A percentile compares a stretch with the other conserved stretches of the same genome.
These are phyloP conservation scores for Aphanomyces euteiches DNA, from an alignment of 352 stramenopile species.

Conservation along the genomic window DNA sequence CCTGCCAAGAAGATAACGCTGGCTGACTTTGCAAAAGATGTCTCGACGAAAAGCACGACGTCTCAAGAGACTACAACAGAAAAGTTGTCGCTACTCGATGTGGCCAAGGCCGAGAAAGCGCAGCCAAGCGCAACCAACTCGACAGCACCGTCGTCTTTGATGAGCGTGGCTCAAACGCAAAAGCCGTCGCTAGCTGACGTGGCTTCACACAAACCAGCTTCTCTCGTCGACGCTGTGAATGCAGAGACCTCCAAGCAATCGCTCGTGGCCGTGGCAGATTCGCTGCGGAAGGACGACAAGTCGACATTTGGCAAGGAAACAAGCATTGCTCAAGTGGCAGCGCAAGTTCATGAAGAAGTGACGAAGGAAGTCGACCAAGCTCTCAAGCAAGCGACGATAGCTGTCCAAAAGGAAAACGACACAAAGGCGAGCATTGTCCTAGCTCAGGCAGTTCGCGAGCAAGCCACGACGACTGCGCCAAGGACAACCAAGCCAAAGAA, in stretches of 20 bases:
- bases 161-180: background rate
- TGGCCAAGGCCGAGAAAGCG: too few relatives aligned
- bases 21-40: too few relatives aligned
- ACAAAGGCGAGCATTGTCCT: conserved; percentile 34
- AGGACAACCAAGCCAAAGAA: conserved; percentile 38
- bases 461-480: conserved; percentile 26
- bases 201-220: background rate
- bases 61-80: too few relatives aligned
- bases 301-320: conserved; percentile 12
- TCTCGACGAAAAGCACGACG: too few relatives aligned
- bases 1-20: too few relatives aligned
- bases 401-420: conserved; percentile 43
- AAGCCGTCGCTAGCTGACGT: background rate
- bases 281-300: conserved; percentile 10
- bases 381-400: conserved; percentile 39
- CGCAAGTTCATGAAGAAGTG: conserved; percentile 51
- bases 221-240: background rate
- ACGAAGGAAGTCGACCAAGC: conserved; percentile 35
- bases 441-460: conserved; percentile 26
- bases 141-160: background rate
- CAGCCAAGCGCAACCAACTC: too few relatives aligned
- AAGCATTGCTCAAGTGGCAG: conserved; percentile 42
- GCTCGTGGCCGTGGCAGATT: conserved; percentile 11
- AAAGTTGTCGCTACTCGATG: too few relatives aligned
- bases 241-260: background rate